phyloP scores from a whole-genome alignment of 2,329 filamentous ascomycete genomes.

The Colletotrichum orchidophilum region DNA sequence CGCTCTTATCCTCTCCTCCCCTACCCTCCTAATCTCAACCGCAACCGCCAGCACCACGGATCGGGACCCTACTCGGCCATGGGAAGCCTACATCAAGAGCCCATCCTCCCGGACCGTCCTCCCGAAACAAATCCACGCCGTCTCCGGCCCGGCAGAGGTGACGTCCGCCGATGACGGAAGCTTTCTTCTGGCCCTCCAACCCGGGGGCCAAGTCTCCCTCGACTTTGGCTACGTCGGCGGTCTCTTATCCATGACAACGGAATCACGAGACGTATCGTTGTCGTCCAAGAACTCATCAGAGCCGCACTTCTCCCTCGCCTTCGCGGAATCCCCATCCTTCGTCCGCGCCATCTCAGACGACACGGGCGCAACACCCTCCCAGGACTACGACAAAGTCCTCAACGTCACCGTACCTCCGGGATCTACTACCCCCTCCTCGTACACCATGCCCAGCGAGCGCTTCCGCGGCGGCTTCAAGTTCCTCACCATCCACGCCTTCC shows the following conservation, averaged over 20 bases:
- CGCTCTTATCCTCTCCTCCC: not conserved
- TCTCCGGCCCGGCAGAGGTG: constrained; percentile 20
- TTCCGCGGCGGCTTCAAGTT: constrained; percentile 56
- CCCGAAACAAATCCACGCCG: constrained; percentile 19
- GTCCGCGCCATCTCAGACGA: constrained; percentile 39
- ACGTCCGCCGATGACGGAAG: constrained; percentile 4
- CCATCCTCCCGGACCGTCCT: constrained; percentile 22
- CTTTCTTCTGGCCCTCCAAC: constrained; percentile 5
- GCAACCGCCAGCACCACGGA: not conserved
- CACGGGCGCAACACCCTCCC: constrained; percentile 35
- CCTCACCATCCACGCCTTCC: constrained; percentile 44
- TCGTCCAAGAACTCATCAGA: not conserved
- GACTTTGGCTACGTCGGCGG: constrained; percentile 36
- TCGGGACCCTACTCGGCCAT: constrained; percentile 14
- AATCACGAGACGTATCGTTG: not conserved
- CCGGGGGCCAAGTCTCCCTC: constrained; percentile 31
- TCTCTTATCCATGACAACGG: constrained; percentile 22
- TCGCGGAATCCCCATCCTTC: constrained; percentile 37
- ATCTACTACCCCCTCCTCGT: not conserved
- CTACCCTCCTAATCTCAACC: not conserved
- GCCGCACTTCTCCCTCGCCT: constrained; percentile 37
- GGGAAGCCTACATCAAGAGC: constrained; percentile 25
- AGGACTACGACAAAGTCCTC: constrained; percentile 38
- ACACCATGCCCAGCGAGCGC: constrained; percentile 40
- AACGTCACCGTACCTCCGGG: constrained; percentile 32